Base-by-base conservation (phyloP, 148 eudicot genomes). In the Dianthus caryophyllus region DNA sequence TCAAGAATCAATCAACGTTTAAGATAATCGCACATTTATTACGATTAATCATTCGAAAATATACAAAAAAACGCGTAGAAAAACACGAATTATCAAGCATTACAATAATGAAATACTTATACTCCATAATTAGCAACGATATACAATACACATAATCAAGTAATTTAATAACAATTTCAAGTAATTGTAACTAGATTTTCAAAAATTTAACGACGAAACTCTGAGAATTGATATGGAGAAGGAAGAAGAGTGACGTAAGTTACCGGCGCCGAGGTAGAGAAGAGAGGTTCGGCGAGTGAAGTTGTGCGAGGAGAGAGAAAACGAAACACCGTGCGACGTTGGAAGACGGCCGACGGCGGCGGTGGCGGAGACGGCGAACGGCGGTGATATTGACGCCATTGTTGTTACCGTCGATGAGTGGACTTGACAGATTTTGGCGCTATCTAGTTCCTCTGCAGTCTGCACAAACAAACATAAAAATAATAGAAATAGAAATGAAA, bases 241-340 rank as follows among this genome's bases (percentile, higher is more conserved):
- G 31, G 27, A 54, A 44, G 7, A 43, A 68, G 61, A 54, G 1
- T 15, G n/a, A 44, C 12, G 39, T 8, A 5, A 25, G 21, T 65
- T 70, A 85, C 87, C 85, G 41, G 80, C 68, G 62, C 80, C 76
- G 46, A 83, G 78, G 17, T 75, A 77, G 64, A 83, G 54, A 66
- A 85, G 87, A 44, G 85, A 78, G 58, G 83, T 73, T 57, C 90
- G 83, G 17, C 86, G 82, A 49, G 88, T 76, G 60, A 82, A 73
- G 62, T 70, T 29, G 54, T 72, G 52, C 29, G 67, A 69, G 61
- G 83, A 65, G 66, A 75, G 70, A 61, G 66, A 61, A 66, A 64
- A 38, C 56, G 63, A 12, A 17, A 55, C 60, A 12, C 29, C 49
- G n/a, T 67, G 63, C 47, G 61, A 59, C 15, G 5, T 10, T 4